phyloP scores from a whole-genome alignment of 2,329 filamentous ascomycete species.

The Cryphonectria japonica region DNA sequence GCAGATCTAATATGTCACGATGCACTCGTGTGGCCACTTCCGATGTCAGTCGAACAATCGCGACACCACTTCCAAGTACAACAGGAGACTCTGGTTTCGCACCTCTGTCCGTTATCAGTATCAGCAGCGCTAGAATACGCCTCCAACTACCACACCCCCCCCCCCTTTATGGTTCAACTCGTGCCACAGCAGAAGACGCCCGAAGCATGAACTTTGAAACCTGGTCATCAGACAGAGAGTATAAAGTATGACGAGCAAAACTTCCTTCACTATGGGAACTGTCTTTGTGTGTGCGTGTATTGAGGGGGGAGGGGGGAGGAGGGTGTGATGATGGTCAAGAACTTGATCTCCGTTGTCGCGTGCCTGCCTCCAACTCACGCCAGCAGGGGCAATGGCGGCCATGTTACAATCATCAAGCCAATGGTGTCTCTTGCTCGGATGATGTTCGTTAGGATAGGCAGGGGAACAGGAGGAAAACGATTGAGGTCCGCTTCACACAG shows the following conservation, averaged over 20 bases:
- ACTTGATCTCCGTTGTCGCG: slow-evolving; percentile 15
- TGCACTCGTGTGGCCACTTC: slow-evolving; percentile 3
- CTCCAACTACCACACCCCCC: no score
- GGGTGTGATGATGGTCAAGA: background rate
- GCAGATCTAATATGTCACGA: slow-evolving; percentile 12
- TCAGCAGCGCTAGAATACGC: background rate
- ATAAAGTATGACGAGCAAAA: background rate
- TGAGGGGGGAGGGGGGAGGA: no score
- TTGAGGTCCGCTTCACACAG: background rate
- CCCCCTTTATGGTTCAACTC: background rate
- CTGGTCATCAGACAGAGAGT: background rate
- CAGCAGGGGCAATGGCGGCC: background rate
- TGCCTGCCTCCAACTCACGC: slow-evolving; percentile 14
- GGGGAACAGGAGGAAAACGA: background rate
- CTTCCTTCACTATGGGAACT: background rate
- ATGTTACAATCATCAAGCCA: slow-evolving; percentile 3
- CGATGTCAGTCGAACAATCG: slow-evolving; percentile 5
- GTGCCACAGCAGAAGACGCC: slow-evolving; percentile 10
- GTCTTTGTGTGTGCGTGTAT: background rate
- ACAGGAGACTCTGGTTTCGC: slow-evolving; percentile 4
- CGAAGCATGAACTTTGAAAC: background rate
- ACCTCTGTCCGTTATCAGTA: slow-evolving; percentile 5
- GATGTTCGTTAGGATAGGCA: slow-evolving; percentile 1
- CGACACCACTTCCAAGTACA: background rate
- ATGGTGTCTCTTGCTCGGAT: slow-evolving; percentile 1